These are phyloP conservation scores for Durusdinium trenchii DNA, from an alignment of 73 alveolate genomes.

Conservation along the genomic window DNA sequence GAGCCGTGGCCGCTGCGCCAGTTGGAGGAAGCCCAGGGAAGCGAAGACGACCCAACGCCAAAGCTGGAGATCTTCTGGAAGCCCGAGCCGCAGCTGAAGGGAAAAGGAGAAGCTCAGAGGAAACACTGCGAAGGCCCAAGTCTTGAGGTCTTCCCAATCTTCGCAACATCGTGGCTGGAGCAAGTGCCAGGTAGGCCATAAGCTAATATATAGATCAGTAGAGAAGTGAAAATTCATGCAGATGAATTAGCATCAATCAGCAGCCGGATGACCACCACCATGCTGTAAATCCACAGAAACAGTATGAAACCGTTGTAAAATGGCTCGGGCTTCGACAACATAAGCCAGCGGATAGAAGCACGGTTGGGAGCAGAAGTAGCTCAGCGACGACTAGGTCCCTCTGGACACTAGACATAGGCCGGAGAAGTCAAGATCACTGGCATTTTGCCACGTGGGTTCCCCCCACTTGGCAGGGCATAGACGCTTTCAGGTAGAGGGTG, in stretches of 20 bases:
- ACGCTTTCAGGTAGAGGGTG: too few relatives aligned
- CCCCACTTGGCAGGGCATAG: too few relatives aligned
- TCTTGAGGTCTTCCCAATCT: neutral
- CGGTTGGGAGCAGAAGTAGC: conserved; percentile 4
- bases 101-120: neutral
- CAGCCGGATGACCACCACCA: conserved; percentile 9
- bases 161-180: neutral
- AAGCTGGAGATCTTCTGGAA: neutral
- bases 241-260: neutral
- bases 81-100: conserved; percentile 7
- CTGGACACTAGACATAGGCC: too few relatives aligned
- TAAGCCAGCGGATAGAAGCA: neutral
- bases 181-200: neutral
- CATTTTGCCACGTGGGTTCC: too few relatives aligned
- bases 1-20: conserved; percentile 25
- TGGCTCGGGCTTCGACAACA: neutral
- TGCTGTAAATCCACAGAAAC: conserved; percentile 13
- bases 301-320: neutral
- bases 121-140: conserved; percentile 1
- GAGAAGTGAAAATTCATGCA: neutral
- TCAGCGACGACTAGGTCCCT: too few relatives aligned
- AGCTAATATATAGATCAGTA: neutral
- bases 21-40: neutral
- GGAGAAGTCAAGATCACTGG: too few relatives aligned
- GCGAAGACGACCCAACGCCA: conserved; percentile 42